Evolutionary conservation across 2,329 filamentous ascomycete genomes (phyloP), one percentile per base, ranked within the genome.

Genomic region (Verticillium nonalfalfae): DNA sequence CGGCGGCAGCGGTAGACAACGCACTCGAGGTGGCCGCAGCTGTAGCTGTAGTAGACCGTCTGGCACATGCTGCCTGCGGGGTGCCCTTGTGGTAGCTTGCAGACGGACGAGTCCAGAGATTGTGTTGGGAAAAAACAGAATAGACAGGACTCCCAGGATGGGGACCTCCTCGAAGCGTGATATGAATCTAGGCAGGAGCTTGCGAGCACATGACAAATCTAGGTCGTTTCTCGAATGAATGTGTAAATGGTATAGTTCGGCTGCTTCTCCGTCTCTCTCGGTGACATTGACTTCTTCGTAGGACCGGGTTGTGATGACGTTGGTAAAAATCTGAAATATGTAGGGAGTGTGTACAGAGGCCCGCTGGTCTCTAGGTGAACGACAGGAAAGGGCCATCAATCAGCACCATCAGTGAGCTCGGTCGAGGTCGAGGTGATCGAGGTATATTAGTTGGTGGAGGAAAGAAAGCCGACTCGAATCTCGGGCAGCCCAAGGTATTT

Each of bases 31-130:
- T 66, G 65, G 33, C 52, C 38, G 61, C 65, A 67, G 34, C 57
- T 57, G 59, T 66, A 67, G 38, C 33, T 60, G 59, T 65, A 67
- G n/a, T 45, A 63, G 45, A 66, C 64, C 13, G 59, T 64, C 10
- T 57, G 62, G 39, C 64, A 65, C 64, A 63, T 62, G 18, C 21
- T 26, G 45, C n/a, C 14, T 45, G n/a, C n/a, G 14, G 39, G 6
- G 39, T 21, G n/a, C 13, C 39, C 35, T 36, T 36, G 35, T 2
- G 4, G 35, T 3, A 26, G 26, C 4, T 26, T 26, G 26, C 26
- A 6, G 35, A 36, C 9, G 35, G 7, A 36, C 35, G 35, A 26
- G 35, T 13, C 13, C 35, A 36, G 35, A 3, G 35, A 9, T 36
- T 36, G 7, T 36, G 35, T 13, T 10, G 35, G n/a, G n/a, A 36